Percentiles rank a stretch among this genome's conserved stretches.
Conservation (phyloP, 805 yeast species). For the Candida oleophila region DNA sequence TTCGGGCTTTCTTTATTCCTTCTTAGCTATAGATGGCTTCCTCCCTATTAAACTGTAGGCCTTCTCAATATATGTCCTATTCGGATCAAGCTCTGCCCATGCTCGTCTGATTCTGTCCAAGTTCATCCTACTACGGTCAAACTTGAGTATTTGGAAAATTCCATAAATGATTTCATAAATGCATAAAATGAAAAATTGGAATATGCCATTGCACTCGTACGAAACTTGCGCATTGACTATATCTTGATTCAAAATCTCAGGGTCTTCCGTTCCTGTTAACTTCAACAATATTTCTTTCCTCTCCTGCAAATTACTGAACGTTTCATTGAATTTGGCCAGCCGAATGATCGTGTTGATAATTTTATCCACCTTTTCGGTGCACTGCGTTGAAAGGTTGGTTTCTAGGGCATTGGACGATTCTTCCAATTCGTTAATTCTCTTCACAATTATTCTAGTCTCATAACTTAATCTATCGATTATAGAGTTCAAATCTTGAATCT, state of each 20-base stretch:
- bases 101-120: constrained; percentile 38
- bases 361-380: constrained; percentile 21
- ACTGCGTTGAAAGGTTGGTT: constrained; percentile 26
- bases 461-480: constrained; percentile 39
- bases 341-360: constrained; percentile 25
- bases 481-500: constrained; percentile 28
- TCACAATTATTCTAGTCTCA: constrained; percentile 39
- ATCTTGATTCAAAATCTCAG: not conserved
- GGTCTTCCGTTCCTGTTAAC: constrained; percentile 23
- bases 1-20: not conserved
- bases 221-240: not conserved
- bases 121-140: constrained; percentile 43
- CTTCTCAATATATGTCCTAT: constrained; percentile 32
- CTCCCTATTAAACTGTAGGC: constrained; percentile 34
- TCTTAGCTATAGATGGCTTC: not conserved
- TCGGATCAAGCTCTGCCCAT: constrained; percentile 42
- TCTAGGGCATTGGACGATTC: constrained; percentile 29
- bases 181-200: constrained; percentile 26
- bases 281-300: constrained; percentile 23
- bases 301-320: constrained; percentile 29
- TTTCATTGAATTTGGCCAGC: constrained; percentile 31
- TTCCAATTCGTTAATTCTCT: constrained; percentile 41
- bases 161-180: constrained; percentile 32
- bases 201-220: constrained; percentile 4
- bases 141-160: constrained; percentile 34